Conservation (phyloP, 768 basidiomycete species). For the Boletus eberwhitei region DNA sequence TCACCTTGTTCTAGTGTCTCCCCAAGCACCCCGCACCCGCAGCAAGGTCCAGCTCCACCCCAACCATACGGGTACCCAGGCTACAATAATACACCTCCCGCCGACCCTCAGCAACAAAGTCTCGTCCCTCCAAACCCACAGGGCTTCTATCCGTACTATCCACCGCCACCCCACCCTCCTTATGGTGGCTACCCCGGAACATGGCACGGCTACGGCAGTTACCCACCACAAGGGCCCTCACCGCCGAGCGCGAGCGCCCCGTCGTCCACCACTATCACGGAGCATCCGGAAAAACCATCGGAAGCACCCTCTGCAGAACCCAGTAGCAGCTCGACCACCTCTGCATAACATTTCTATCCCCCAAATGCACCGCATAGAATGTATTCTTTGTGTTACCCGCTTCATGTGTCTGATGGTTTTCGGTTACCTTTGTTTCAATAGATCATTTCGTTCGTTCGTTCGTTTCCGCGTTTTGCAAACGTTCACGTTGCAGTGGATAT, state of each 20-base stretch:
- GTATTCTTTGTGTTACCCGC: conserved; percentile 21
- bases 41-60: conserved; percentile 16
- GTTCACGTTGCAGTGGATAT: conserved; percentile 12
- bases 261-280: conserved; percentile 12
- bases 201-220: conserved; percentile 31
- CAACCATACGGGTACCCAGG: conserved; percentile 26
- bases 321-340: conserved; percentile 12
- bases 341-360: conserved; percentile 19
- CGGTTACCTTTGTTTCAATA: conserved; percentile 26
- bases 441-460: conserved; percentile 15
- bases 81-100: conserved; percentile 16
- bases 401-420: conserved; percentile 12
- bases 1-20: conserved; percentile 20
- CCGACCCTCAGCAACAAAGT: conserved; percentile 28
- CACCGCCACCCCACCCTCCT: conserved; percentile 24
- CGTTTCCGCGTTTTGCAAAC: background rate
- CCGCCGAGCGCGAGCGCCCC: conserved; percentile 17
- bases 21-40: conserved; percentile 22
- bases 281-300: conserved; percentile 26
- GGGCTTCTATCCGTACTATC: conserved; percentile 33
- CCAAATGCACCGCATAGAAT: conserved; percentile 19
- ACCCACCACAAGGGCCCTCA: conserved; percentile 28
- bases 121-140: conserved; percentile 19
- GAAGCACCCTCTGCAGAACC: conserved; percentile 20
- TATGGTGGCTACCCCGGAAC: conserved; percentile 30